Conservation (phyloP, 768 basidiomycete genomes). For the Lactifluus subvellereus region DNA sequence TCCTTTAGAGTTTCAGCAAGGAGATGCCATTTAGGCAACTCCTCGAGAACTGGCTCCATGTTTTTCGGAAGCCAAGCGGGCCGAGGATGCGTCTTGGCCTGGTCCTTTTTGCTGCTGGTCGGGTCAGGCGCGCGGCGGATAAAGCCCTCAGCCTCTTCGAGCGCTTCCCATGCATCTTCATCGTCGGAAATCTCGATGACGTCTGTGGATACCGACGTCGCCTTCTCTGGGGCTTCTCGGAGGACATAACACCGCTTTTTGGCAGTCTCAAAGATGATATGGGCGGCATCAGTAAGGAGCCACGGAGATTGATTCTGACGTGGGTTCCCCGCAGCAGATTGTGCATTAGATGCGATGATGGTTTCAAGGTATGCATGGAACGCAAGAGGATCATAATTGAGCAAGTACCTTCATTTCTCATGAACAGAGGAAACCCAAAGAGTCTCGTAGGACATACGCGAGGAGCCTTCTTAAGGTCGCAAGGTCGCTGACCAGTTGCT, state of each 20-base stretch:
- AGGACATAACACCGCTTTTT: constrained; percentile 75
- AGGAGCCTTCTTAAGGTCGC: constrained; percentile 79
- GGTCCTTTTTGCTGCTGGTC: constrained; percentile 18
- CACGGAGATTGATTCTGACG: constrained; percentile 74
- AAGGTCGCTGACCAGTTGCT: constrained; percentile 85
- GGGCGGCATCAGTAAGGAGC: constrained; percentile 90
- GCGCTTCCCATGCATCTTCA: constrained; percentile 68
- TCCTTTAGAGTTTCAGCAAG: constrained; percentile 83
- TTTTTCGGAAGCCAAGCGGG: constrained; percentile 66
- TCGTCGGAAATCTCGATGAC: constrained; percentile 46
- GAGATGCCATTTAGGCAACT: constrained; percentile 90
- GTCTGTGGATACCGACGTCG: constrained; percentile 26
- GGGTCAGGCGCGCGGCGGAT: constrained; percentile 6
- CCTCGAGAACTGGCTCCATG: constrained; percentile 85
- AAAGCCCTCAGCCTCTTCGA: constrained; percentile 55
- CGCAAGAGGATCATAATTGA: constrained; percentile 85
- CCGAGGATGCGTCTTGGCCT: constrained; percentile 28
- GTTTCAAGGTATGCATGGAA: constrained; percentile 92
- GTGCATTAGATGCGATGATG: constrained; percentile 59
- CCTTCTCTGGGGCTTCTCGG: constrained; percentile 20
- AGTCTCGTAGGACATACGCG: constrained; percentile 42
- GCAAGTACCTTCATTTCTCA: constrained; percentile 55
- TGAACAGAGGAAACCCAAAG: neutral
- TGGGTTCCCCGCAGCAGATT: constrained; percentile 42
- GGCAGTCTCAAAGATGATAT: constrained; percentile 75